These are phyloP conservation scores for Pythium myriotylum DNA, from an alignment of 352 stramenopile genomes.

Conservation along the genomic window DNA sequence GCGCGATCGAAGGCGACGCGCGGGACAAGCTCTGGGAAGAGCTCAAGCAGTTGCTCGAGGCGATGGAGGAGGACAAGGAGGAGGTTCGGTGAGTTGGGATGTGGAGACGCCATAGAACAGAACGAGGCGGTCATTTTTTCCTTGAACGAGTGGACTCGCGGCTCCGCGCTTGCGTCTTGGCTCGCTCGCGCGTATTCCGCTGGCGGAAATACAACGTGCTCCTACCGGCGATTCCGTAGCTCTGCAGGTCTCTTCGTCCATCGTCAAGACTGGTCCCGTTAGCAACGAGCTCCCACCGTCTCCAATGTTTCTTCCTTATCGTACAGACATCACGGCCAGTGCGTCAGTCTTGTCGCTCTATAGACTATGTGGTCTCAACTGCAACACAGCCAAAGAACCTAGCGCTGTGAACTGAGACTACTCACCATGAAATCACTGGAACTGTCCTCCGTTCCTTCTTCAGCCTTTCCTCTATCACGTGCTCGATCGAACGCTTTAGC, in stretches of 20 bases:
- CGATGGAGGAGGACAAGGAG: slow-evolving; percentile 85
- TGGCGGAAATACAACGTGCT: slow-evolving; percentile 5
- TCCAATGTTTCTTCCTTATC: slow-evolving; percentile 27
- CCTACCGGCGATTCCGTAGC: background rate
- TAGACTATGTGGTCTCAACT: no score
- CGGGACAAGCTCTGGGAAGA: slow-evolving; percentile 76
- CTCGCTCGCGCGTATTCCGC: background rate
- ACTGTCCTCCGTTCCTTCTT: background rate
- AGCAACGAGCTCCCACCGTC: slow-evolving; percentile 7
- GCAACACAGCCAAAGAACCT: no score
- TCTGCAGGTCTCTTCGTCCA: slow-evolving; percentile 11
- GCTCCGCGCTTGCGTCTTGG: background rate
- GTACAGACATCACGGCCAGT: background rate
- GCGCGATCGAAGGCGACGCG: slow-evolving; percentile 87
- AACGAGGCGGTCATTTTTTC: background rate
- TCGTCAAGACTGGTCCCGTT: slow-evolving; percentile 9
- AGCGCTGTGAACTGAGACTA: no score
- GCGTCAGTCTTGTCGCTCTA: no score
- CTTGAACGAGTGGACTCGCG: background rate
- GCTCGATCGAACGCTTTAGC: slow-evolving; percentile 20
- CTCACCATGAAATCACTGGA: no score
- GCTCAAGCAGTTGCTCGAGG: slow-evolving; percentile 64
- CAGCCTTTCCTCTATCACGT: background rate
- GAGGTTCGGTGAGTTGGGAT: slow-evolving; percentile 55
- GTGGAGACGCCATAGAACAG: background rate